A percentile compares a stretch with the other conserved stretches of the same genome.
Evolutionary conservation across 2,329 filamentous ascomycete species (phyloP).

Genomic region (Chlorencoelia australis): DNA sequence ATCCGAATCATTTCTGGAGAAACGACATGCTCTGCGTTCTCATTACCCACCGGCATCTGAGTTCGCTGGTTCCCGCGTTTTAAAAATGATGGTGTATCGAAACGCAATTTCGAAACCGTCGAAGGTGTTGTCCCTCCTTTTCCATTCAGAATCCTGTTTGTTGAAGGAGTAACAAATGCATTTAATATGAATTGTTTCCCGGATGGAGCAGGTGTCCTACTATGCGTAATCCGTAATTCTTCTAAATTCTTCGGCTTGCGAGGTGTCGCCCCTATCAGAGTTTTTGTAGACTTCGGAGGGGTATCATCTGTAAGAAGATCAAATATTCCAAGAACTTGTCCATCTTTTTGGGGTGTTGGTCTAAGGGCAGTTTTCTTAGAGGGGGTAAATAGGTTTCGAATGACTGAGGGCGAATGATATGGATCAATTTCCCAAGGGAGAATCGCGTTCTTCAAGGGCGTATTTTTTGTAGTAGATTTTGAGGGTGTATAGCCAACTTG

Average conservation of each 20-base stretch:
- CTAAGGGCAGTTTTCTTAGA: conserved; percentile 52
- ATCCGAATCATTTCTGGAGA: conserved; percentile 38
- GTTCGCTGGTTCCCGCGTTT: conserved; percentile 36
- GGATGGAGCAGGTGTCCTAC: conserved; percentile 38
- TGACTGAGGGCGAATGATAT: conserved; percentile 45
- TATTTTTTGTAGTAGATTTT: conserved; percentile 34
- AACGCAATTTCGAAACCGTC: conserved; percentile 45
- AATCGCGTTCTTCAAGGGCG: conserved; percentile 33
- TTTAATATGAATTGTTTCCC: conserved; percentile 53
- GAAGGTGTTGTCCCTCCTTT: conserved; percentile 35
- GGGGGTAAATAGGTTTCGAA: conserved; percentile 51
- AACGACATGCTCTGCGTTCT: conserved; percentile 41
- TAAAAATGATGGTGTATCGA: conserved; percentile 64
- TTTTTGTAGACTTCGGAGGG: conserved; percentile 5
- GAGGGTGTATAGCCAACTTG: conserved; percentile 38
- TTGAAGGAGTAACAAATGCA: conserved; percentile 55
- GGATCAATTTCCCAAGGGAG: conserved; percentile 33
- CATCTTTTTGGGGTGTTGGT: conserved; percentile 72
- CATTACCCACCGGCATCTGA: conserved; percentile 42
- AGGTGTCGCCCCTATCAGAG: conserved; percentile 31
- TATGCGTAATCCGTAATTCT: conserved; percentile 10
- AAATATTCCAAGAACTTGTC: conserved; percentile 67
- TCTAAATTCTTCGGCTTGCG: conserved; percentile 14
- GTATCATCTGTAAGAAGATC: conserved; percentile 48
- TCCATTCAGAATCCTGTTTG: conserved; percentile 34